Conservation (phyloP, 2,329 filamentous ascomycete genomes). For the Pseudocercospora eumusae region DNA sequence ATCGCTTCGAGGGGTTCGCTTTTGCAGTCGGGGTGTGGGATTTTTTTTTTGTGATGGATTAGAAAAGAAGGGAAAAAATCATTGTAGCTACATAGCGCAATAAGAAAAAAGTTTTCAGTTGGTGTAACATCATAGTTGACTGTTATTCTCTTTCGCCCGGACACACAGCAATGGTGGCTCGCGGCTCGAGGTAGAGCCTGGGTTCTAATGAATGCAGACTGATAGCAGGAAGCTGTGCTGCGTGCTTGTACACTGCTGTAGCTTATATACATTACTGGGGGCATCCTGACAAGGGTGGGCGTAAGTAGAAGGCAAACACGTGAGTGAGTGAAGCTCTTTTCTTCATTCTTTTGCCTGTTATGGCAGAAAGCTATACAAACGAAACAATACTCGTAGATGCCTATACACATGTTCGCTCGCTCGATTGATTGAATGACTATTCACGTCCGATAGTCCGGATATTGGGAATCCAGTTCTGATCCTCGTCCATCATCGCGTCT, state of each 20-base stretch:
- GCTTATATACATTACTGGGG: not conserved
- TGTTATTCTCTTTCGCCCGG: not conserved
- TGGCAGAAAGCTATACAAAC: conserved; percentile 8
- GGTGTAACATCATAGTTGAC: not conserved
- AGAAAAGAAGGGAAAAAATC: not conserved
- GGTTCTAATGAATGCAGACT: not conserved
- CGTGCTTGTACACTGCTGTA: not conserved
- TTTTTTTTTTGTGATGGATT: too few relatives aligned
- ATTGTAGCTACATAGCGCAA: not conserved
- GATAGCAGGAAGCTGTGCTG: not conserved
- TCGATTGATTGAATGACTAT: not conserved
- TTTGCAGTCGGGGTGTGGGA: not conserved
- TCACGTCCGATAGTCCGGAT: not conserved
- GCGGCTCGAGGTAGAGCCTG: not conserved
- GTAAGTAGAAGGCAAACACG: not conserved
- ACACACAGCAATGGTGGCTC: not conserved
- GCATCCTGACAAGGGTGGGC: not conserved
- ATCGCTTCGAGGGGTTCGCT: not conserved
- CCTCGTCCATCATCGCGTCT: conserved; percentile 9
- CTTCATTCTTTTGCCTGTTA: not conserved
- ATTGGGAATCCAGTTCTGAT: not conserved
- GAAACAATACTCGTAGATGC: not conserved
- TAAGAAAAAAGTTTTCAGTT: not conserved
- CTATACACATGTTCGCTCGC: conserved; percentile 12
- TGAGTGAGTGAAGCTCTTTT: not conserved